These are phyloP conservation scores for Trypanosomatidae sp. DNA, from an alignment of 208 protist genomes.

Conservation along the genomic window DNA sequence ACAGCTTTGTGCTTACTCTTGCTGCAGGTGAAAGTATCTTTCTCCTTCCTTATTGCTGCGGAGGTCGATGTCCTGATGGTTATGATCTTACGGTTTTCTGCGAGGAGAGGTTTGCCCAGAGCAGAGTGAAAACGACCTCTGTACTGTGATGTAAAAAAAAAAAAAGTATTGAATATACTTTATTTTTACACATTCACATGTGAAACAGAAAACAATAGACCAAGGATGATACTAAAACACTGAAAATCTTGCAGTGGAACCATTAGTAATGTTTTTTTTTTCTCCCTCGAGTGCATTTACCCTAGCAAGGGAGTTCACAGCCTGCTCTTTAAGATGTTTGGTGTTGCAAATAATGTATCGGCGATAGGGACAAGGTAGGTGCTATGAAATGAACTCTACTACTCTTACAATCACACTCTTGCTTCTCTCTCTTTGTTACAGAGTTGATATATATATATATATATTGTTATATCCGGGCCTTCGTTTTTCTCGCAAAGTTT, in stretches of 20 bases:
- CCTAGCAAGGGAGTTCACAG: background rate
- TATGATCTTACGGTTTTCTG: slow-evolving; percentile 26
- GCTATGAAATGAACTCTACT: background rate
- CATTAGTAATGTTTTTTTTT: background rate
- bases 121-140: slow-evolving; percentile 5
- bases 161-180: slow-evolving; percentile 2
- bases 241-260: background rate
- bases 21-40: slow-evolving; percentile 14
- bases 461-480: slow-evolving; percentile 2
- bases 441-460: background rate
- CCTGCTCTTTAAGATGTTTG: background rate
- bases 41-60: slow-evolving; percentile 28
- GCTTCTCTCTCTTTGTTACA: background rate
- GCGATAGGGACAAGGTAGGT: background rate
- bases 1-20: slow-evolving; percentile 21
- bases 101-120: background rate
- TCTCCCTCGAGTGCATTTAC: background rate
- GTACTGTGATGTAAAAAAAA: slow-evolving; percentile 23
- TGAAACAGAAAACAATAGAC: background rate
- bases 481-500: background rate
- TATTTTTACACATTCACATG: background rate
- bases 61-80: slow-evolving; percentile 4
- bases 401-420: background rate
- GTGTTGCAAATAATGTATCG: slow-evolving; percentile 1
- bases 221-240: background rate